phyloP scores from a whole-genome alignment of 129 eudicot genomes.

The Tagetes patula region DNA sequence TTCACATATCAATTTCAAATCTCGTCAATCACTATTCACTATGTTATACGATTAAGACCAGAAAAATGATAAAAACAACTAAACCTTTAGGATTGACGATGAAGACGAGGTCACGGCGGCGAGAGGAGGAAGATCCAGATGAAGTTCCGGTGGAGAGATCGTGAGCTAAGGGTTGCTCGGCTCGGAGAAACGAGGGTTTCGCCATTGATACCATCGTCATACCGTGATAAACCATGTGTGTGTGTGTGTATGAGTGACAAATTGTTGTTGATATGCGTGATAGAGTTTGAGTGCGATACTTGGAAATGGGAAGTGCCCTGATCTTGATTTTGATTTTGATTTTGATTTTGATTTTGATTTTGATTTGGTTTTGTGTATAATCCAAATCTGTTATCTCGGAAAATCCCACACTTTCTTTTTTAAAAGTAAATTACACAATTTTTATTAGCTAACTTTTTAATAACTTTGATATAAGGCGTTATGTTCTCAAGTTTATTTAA shows the following conservation, averaged over 20 bases:
- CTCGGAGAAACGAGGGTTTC: constrained; percentile 54
- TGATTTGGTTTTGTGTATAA: not conserved
- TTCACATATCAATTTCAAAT: constrained; percentile 35
- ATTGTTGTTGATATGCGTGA: constrained; percentile 14
- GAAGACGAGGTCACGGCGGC: constrained; percentile 89
- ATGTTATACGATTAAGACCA: not conserved
- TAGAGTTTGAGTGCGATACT: not conserved
- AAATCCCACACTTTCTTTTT: not conserved
- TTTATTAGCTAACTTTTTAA: too few species aligned
- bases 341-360: not conserved
- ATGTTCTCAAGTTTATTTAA: too few species aligned
- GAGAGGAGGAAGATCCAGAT: constrained; percentile 46
- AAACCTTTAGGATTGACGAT: constrained; percentile 90
- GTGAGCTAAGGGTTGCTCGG: constrained; percentile 46
- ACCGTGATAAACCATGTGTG: constrained; percentile 34
- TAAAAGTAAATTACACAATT: too few species aligned
- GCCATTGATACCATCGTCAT: constrained; percentile 53
- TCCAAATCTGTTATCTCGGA: not conserved
- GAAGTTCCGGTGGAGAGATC: constrained; percentile 56
- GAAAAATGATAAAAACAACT: too few species aligned
- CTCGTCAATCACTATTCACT: not conserved
- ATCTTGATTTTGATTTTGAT: too few species aligned
- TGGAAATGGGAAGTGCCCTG: not conserved
- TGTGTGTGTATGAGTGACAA: not conserved
- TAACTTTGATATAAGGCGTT: too few species aligned